Percentiles rank a stretch among this genome's conserved stretches.
Conservation (phyloP, 768 basidiomycete genomes). For the Imleria badia region DNA sequence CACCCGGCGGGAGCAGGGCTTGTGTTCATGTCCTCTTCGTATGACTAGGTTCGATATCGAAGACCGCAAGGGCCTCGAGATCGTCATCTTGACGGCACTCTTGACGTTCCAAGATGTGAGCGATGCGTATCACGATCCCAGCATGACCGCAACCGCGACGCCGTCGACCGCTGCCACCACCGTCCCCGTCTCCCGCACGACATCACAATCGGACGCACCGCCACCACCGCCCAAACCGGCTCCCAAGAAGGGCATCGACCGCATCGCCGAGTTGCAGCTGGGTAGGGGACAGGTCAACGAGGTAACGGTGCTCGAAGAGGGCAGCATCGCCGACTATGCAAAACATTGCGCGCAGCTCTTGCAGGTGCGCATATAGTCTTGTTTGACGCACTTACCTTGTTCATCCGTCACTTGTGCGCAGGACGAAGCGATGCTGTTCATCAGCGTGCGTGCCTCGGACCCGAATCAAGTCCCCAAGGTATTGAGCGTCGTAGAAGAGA, state of each 20-base stretch:
- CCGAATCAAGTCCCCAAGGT: slow-evolving; percentile 73
- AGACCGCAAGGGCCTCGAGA: slow-evolving; percentile 84
- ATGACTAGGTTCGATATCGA: slow-evolving; percentile 71
- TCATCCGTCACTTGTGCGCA: slow-evolving; percentile 22
- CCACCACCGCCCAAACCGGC: slow-evolving; percentile 58
- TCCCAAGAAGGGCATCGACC: slow-evolving; percentile 63
- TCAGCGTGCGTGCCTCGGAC: slow-evolving; percentile 66
- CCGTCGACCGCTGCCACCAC: not conserved
- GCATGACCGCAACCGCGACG: slow-evolving; percentile 8
- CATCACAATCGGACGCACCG: slow-evolving; percentile 28
- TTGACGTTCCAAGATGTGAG: slow-evolving; percentile 76
- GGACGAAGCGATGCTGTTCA: slow-evolving; percentile 82
- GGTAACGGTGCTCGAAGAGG: slow-evolving; percentile 67
- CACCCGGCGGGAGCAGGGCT: not conserved
- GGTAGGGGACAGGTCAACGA: slow-evolving; percentile 73
- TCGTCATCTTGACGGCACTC: slow-evolving; percentile 72
- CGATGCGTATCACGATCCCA: slow-evolving; percentile 49
- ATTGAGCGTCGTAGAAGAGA: slow-evolving; percentile 75
- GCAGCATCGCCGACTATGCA: slow-evolving; percentile 63
- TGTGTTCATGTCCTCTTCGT: not conserved
- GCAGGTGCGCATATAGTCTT: slow-evolving; percentile 41
- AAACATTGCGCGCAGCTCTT: slow-evolving; percentile 63
- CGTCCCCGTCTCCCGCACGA: not conserved
- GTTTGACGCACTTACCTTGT: not conserved
- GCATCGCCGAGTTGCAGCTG: slow-evolving; percentile 71